These are phyloP conservation scores for Ehretia macrophylla DNA, from an alignment of 257 asterid genomes.

Conservation along the genomic window DNA sequence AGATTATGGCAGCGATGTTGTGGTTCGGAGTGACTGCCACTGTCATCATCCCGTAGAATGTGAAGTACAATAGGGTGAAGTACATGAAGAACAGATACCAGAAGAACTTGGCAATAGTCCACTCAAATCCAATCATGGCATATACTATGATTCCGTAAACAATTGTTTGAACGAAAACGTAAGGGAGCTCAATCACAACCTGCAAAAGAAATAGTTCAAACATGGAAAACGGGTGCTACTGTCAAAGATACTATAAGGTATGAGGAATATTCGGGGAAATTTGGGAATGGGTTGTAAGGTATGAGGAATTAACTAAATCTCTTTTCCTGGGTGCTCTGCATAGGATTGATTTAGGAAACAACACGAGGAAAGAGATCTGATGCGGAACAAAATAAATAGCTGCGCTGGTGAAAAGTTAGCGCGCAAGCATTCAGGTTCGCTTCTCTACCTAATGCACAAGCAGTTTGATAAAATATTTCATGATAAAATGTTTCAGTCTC, in stretches of 20 bases:
- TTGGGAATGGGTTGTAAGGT: too few relatives aligned
- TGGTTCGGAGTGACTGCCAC: conserved; percentile 72
- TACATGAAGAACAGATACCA: conserved; percentile 80
- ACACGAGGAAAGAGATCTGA: too few relatives aligned
- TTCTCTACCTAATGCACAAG: background rate
- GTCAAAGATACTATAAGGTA: background rate
- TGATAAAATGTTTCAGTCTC: too few relatives aligned
- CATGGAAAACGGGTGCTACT: too few relatives aligned
- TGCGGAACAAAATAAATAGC: too few relatives aligned
- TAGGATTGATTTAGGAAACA: too few relatives aligned
- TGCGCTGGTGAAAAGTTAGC: too few relatives aligned
- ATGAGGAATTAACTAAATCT: background rate
- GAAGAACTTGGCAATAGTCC: conserved; percentile 60
- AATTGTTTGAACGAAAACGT: conserved; percentile 58
- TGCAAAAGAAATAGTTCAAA: conserved; percentile 25
- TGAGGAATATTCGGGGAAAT: too few relatives aligned
- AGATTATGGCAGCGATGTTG: conserved; percentile 64
- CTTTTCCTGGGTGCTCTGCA: too few relatives aligned
- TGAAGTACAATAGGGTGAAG: conserved; percentile 72
- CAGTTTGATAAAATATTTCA: too few relatives aligned
- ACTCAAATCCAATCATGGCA: conserved; percentile 76
- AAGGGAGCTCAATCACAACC: conserved; percentile 80
- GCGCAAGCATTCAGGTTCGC: too few relatives aligned
- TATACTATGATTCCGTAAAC: conserved; percentile 72
- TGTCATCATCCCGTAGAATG: conserved; percentile 89